A percentile compares a stretch with the other conserved stretches of the same genome.
phyloP scores from a whole-genome alignment of 768 basidiomycete genomes.

The Boletus insuetus region DNA sequence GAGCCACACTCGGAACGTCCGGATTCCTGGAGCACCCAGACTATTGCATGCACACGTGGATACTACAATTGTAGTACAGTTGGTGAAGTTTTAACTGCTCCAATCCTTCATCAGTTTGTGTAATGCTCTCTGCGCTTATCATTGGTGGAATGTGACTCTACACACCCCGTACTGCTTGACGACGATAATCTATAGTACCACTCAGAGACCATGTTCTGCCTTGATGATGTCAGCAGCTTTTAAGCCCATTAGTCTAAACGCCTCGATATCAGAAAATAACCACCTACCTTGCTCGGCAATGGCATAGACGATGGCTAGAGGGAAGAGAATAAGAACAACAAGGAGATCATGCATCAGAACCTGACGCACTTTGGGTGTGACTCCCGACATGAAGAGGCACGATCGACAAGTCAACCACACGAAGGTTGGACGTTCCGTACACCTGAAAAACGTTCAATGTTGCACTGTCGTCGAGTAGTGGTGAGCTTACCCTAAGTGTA shows the following conservation, averaged over 20 bases:
- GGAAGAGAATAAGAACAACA: not conserved
- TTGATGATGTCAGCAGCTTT: constrained; percentile 1
- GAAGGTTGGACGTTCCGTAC: not conserved
- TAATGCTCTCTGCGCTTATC: too few relatives aligned
- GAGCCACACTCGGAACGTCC: too few relatives aligned
- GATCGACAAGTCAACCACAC: not conserved
- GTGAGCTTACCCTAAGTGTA: not conserved
- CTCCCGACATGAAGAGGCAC: not conserved
- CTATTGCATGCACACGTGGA: too few relatives aligned
- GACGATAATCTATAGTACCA: too few relatives aligned
- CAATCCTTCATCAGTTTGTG: too few relatives aligned
- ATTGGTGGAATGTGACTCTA: too few relatives aligned
- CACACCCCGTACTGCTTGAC: too few relatives aligned
- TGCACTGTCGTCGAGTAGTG: not conserved
- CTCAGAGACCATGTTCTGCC: not conserved
- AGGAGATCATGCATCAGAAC: not conserved
- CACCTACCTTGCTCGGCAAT: constrained; percentile 2
- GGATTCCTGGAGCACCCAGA: too few relatives aligned
- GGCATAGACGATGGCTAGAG: not conserved
- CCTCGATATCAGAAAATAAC: not conserved
- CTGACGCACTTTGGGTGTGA: not conserved
- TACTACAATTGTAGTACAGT: too few relatives aligned
- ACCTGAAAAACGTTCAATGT: not conserved
- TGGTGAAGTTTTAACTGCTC: too few relatives aligned
- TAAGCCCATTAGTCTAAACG: not conserved